A percentile compares a stretch with the other conserved stretches of the same genome.
These are phyloP conservation scores for Pseudogymnoascus sp. DNA, from an alignment of 2,329 filamentous ascomycete genomes.

Conservation along the genomic window DNA sequence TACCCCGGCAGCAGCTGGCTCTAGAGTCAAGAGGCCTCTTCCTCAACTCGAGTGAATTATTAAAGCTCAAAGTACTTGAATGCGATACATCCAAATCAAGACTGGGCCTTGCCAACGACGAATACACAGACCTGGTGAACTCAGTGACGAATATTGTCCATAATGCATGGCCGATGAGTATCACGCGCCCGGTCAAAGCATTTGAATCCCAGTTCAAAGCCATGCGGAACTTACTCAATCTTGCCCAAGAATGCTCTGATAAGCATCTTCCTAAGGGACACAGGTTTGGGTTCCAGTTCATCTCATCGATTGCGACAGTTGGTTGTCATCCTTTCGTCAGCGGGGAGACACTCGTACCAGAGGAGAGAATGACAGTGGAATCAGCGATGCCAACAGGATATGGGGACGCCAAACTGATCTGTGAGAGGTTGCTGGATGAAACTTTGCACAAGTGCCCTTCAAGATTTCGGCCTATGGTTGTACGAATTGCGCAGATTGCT, in stretches of 20 bases:
- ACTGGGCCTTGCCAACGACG: no score
- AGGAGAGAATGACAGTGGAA: slow-evolving; percentile 33
- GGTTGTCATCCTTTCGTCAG: no score
- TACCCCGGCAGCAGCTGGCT: no score
- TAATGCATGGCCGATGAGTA: no score
- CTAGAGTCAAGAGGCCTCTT: no score
- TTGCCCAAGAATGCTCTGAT: slow-evolving; percentile 14
- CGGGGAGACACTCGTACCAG: slow-evolving; percentile 20
- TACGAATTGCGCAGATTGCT: slow-evolving; percentile 44
- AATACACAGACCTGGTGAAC: no score
- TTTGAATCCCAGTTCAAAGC: slow-evolving; percentile 31
- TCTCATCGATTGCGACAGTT: slow-evolving; percentile 34
- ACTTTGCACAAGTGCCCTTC: slow-evolving; percentile 36
- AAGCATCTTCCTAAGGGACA: no score
- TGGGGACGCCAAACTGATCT: slow-evolving; percentile 42
- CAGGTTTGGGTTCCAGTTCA: slow-evolving; percentile 27
- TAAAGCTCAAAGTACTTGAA: no score
- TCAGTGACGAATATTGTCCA: no score
- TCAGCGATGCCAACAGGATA: slow-evolving; percentile 39
- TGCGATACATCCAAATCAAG: no score
- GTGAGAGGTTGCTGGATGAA: slow-evolving; percentile 40
- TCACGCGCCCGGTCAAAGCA: no score
- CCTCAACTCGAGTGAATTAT: no score
- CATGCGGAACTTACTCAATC: slow-evolving; percentile 30
- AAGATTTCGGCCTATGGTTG: slow-evolving; percentile 35